Base-by-base conservation (phyloP, 2,329 filamentous ascomycete genomes). In the Ophiosphaerella narmari region DNA sequence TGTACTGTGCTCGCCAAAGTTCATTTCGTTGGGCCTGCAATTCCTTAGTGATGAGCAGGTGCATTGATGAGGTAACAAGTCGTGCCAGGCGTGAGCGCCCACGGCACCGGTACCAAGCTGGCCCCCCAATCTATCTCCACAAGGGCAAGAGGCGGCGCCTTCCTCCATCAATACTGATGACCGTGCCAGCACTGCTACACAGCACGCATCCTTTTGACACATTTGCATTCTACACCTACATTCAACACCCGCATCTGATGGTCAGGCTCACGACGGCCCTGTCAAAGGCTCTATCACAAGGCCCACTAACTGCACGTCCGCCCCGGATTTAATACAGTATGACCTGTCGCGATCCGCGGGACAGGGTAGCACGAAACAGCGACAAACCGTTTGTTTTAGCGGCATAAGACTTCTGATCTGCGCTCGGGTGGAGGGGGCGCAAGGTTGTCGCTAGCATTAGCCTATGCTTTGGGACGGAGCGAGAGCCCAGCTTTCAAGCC, bases 301-400 rank as follows among this genome's bases (percentile, higher is more conserved):
- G 46, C 39, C 43, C 29, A 39, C 35, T 24, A 21, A 23, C 51
- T 57, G 57, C 52, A 51, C 31, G 46, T 23, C 35, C 43, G 41
- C 48, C 52, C 47, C 51, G 39, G 54, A 29, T 52, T 46, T 24
- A 33, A 36, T 32, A 35, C 8, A 32, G 31, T 39, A 47, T 46
- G 42, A 42, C 50, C 49, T 43, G 46, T 55, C 24, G 50, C 49
- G 46, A 39, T 48, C 39, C 21, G 34, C 38, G 39, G 43, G 24
- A 44, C 43, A 43, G 44, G 58, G 54, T 66, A 49, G 48, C 55
- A 65, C 62, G 47, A 62, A 65, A 62, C 62, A 61, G 63, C 67
- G 62, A 63, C 67, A 69, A 69, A 63, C 66, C 66, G 66, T 70
- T 68, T 63, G 60, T 66, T 60, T 65, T 70, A 65, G 66, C 60